Base-by-base conservation (phyloP, 2,329 filamentous ascomycete genomes). In the Fulvia fulva region DNA sequence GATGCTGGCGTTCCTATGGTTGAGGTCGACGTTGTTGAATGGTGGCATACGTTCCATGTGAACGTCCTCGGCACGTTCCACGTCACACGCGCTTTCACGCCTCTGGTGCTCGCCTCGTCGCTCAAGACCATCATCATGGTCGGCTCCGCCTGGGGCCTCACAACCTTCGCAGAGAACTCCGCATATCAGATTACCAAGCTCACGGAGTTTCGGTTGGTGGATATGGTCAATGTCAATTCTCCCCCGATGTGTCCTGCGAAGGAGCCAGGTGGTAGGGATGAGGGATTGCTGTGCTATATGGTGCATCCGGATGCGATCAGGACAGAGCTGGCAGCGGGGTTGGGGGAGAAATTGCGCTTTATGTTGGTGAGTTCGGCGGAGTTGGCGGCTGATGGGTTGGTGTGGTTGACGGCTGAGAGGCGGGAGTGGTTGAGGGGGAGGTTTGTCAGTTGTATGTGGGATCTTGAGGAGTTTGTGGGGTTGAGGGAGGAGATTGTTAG, bases 151-250 rank as follows among this genome's bases (percentile, higher is more conserved):
- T 77, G 76, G 1, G 78, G 73, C 1, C 67, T 75, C 23, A 22
- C 56, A 30, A 22, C 51, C 34, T 53, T 59, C 23, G 46, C 60
- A 6, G 65, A 57, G 21, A 63, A 70, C 0, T 78, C 75, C 12
- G 73, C 72, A 0, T 83, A 83, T 63, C 76, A 79, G 63, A 71
- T 70, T 2, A 68, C 70, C 47, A 82, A 82, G 62, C n/a, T 30
- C 46, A 23, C 46, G 4, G 22, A 50, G 19, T 19, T 50, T 8
- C 21, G 9, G 2, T 50, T 50, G 22, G 28, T 28, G 2, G 46
- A 50, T 16, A 12, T 50, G n/a, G 3, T 12, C 23, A 55, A 46
- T 16, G 46, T 26, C 25, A 19, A n/a, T 16, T 19, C 34, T 6
- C 37, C 52, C 5, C 45, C 22, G 21, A 55, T 34, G 22, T 26